Evolutionary conservation across 331 rosid species (phyloP).

Genomic region (Cydonia oblonga): DNA sequence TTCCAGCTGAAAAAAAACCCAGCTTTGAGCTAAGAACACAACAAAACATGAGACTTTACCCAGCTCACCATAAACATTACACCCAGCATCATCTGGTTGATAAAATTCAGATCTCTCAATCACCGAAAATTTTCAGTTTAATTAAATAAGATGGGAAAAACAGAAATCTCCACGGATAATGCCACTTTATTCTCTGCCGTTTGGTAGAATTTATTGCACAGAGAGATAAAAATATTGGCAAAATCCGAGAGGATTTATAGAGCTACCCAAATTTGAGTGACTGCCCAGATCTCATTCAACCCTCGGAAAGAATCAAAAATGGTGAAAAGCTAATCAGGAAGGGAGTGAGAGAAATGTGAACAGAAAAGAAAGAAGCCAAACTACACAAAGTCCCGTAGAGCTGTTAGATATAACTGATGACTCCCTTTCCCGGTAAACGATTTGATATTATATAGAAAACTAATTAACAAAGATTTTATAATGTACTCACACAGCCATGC

Average conservation of each 20-base stretch:
- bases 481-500: background rate
- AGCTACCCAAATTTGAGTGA: constrained; percentile 25
- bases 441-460: too few relatives aligned
- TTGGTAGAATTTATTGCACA: background rate
- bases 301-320: constrained; percentile 6
- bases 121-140: background rate
- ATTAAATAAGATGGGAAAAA: background rate
- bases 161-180: constrained; percentile 12
- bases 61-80: background rate
- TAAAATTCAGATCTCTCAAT: background rate
- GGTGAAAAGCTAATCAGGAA: background rate
- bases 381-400: background rate
- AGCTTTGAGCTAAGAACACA: background rate
- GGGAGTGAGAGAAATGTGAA: background rate
- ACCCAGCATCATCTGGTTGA: background rate
- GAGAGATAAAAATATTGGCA: background rate
- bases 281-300: constrained; percentile 25
- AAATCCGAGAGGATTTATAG: background rate
- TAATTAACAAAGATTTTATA: too few relatives aligned
- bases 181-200: constrained; percentile 16
- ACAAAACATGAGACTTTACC: background rate
- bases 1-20: background rate
- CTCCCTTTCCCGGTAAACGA: constrained; percentile 18
- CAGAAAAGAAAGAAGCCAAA: background rate
- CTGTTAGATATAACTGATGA: constrained; percentile 8